A percentile compares a stretch with the other conserved stretches of the same genome.
Evolutionary conservation across 768 basidiomycete genomes (phyloP).

Genomic region (Leucocoprinus birnbaumii): DNA sequence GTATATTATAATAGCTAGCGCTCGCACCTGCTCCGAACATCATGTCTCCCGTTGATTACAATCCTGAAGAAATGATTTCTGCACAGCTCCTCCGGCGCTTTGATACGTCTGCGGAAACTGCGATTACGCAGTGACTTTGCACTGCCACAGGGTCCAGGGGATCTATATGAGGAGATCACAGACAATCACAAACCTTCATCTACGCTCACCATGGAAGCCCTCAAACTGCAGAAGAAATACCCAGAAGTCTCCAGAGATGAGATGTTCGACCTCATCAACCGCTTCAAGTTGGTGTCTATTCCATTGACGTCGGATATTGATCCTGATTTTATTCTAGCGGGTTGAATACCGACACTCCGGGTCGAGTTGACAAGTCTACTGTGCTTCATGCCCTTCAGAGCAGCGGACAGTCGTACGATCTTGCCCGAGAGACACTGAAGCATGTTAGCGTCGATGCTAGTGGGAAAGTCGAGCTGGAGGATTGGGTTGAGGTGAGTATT

Average conservation of each 20-base stretch:
- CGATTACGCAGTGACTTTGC: slow-evolving; percentile 7
- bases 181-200: slow-evolving; percentile 8
- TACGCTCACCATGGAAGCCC: slow-evolving; percentile 61
- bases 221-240: slow-evolving; percentile 88
- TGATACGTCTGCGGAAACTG: neutral
- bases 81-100: neutral
- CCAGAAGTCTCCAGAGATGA: slow-evolving; percentile 90
- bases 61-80: neutral
- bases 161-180: slow-evolving; percentile 13
- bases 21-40: neutral
- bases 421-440: slow-evolving; percentile 88
- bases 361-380: slow-evolving; percentile 77
- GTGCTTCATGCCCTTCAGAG: slow-evolving; percentile 78
- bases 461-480: slow-evolving; percentile 95
- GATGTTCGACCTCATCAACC: slow-evolving; percentile 91
- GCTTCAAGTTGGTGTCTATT: slow-evolving; percentile 80
- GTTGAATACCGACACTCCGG: slow-evolving; percentile 76
- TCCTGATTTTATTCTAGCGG: slow-evolving; percentile 39
- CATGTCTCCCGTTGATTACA: too few relatives aligned
- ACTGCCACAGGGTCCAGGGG: slow-evolving; percentile 10
- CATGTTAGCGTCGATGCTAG: slow-evolving; percentile 91
- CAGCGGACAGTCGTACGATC: slow-evolving; percentile 87
- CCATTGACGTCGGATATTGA: slow-evolving; percentile 1
- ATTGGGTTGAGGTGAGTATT: slow-evolving; percentile 88
- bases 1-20: neutral